Evolutionary conservation across 2,329 filamentous ascomycete genomes (phyloP).

Genomic region (Pseudogymnoascus sp.): DNA sequence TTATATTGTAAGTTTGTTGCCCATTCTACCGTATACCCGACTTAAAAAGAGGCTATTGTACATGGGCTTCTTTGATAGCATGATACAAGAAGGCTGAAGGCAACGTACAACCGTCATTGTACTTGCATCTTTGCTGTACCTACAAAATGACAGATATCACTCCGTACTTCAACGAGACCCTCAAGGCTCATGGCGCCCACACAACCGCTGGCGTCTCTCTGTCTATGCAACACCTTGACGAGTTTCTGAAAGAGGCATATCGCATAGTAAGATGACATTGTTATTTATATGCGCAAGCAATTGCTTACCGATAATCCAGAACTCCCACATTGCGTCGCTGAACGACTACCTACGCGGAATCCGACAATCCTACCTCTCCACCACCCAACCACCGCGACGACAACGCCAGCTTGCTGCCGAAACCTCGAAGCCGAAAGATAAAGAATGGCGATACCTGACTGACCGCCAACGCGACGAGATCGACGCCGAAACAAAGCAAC

Average conservation of each 20-base stretch:
- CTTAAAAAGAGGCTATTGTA: neutral
- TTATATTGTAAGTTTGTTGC: neutral
- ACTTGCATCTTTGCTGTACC: neutral
- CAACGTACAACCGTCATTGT: neutral
- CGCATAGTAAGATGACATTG: constrained; percentile 61
- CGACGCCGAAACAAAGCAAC: constrained; percentile 77
- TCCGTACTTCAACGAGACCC: constrained; percentile 60
- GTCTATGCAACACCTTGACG: constrained; percentile 56
- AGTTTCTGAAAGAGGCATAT: constrained; percentile 90
- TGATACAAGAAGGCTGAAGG: neutral
- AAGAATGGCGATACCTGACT: constrained; percentile 45
- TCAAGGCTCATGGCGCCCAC: constrained; percentile 52
- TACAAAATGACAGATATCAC: constrained; percentile 56
- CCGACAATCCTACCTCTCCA: constrained; percentile 86
- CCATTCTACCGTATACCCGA: neutral
- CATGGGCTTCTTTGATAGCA: neutral
- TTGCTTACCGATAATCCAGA: constrained; percentile 45
- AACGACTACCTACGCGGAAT: constrained; percentile 74
- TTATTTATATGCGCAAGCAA: constrained; percentile 15
- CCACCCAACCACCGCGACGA: constrained; percentile 55
- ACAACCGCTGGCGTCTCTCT: constrained; percentile 34
- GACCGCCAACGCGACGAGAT: constrained; percentile 80
- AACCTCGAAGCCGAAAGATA: constrained; percentile 21
- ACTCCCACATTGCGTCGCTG: constrained; percentile 75
- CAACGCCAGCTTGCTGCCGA: constrained; percentile 21